Evolutionary conservation across 2,329 filamentous ascomycete species (phyloP), one percentile per base, ranked within the genome.

Genomic region (Fusarium succisae): DNA sequence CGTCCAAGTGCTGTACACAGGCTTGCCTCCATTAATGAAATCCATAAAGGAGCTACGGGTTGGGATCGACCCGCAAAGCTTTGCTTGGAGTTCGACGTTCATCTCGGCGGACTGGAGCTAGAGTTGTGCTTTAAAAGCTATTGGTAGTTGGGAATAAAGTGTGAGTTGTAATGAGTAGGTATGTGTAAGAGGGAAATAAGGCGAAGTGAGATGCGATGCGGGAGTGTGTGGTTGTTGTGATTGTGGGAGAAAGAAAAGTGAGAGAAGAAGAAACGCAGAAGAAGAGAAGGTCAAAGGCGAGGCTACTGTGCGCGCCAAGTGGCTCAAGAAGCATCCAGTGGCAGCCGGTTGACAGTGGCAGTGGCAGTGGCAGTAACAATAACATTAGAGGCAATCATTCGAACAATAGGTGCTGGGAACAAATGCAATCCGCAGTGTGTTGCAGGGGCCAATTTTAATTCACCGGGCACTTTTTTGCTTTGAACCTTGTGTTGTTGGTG

Each of bases 311-410:
- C 22, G 20, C 28, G 48, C 24, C n/a, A 20, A 51, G 30, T 24
- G n/a, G n/a, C 30, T 17, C 17, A 53, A 53, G 30, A 53, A 26
- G 32, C 32, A 14, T 24, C 26, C 50, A 38, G 22, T 41, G 63
- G 61, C 61, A 68, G 54, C 47, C 24, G 61, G 37, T 62, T 63
- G 41, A 45, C 56, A 45, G 35, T 63, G 50, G 39, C 55, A 47
- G 37, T 51, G 44, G 15, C 35, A 54, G 24, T 38, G 10, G 17
- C 35, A 54, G 18, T 28, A 17, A 17, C 10, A 22, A 20, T 38
- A 15, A 22, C 45, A 14, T 17, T 39, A 17, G 50, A 15, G 35
- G 28, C n/a, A 28, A 37, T 47, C 24, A 28, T 20, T 12, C 20
- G 17, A 32, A 53, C 37, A 43, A 43, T 44, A 20, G 17, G 4